Evolutionary conservation across 371 early-diverging fungal species (phyloP).

Genomic region (Mortierella sp.): DNA sequence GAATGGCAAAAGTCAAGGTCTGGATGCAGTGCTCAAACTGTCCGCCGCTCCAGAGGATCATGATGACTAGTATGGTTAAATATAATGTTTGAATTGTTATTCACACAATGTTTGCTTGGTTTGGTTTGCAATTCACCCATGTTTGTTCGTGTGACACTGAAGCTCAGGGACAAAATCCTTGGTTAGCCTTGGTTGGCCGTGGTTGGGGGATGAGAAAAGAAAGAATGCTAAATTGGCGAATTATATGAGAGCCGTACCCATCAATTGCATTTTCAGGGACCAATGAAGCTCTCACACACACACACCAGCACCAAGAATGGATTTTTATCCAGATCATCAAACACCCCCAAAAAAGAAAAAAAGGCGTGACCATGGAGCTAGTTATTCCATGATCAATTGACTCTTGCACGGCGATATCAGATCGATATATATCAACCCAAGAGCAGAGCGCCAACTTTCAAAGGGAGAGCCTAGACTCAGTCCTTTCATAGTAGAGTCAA

Average conservation of each 20-base stretch:
- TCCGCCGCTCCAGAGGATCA: conserved; percentile 75
- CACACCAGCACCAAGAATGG: neutral
- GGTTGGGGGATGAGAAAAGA: neutral
- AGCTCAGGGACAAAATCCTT: neutral
- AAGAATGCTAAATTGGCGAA: neutral
- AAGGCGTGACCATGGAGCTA: neutral
- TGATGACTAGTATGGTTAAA: conserved; percentile 52
- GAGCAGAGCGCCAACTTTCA: neutral
- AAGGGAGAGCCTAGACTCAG: too few relatives aligned
- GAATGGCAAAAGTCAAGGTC: conserved; percentile 71
- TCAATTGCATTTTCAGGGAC: conserved; percentile 19
- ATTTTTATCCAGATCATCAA: conserved; percentile 12
- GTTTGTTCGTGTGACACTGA: conserved; percentile 6
- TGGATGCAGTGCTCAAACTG: conserved; percentile 75
- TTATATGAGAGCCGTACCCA: conserved; percentile 12
- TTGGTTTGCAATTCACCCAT: neutral
- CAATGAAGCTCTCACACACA: conserved; percentile 36
- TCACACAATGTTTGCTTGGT: neutral
- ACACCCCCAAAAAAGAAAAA: neutral
- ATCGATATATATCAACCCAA: neutral
- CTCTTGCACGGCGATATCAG: neutral
- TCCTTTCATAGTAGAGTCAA: neutral
- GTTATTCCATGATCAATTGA: neutral
- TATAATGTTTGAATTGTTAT: neutral
- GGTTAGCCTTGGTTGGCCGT: neutral